phyloP scores from a whole-genome alignment of 352 stramenopile species.

The Albugo candida region DNA sequence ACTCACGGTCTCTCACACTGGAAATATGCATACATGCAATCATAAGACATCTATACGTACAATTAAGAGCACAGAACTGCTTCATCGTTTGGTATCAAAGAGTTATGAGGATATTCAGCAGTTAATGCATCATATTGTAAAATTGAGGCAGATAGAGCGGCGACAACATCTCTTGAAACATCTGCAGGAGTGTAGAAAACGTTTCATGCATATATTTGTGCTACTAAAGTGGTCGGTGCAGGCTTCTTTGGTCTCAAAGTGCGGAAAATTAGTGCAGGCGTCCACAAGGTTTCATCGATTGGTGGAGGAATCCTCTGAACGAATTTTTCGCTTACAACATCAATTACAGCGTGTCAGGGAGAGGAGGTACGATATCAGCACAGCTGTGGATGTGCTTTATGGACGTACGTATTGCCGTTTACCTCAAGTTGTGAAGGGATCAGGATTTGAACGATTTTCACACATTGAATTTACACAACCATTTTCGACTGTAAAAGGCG shows the following conservation, averaged over 20 bases:
- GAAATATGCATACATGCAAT: too few species aligned
- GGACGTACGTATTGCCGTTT: constrained; percentile 55
- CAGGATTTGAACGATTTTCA: constrained; percentile 24
- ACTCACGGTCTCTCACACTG: too few species aligned
- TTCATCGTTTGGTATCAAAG: constrained; percentile 59
- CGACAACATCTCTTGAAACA: constrained; percentile 46
- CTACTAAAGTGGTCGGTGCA: constrained; percentile 78
- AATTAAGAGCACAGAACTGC: constrained; percentile 19
- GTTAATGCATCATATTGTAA: constrained; percentile 44
- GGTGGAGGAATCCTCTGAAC: constrained; percentile 65
- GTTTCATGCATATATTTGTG: constrained; percentile 55
- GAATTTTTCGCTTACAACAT: constrained; percentile 70
- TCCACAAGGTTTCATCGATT: constrained; percentile 48
- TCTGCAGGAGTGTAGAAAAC: constrained; percentile 33
- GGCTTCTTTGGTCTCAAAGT: constrained; percentile 53
- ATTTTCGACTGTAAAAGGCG: background rate
- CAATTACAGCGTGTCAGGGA: constrained; percentile 68
- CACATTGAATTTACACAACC: too few species aligned
- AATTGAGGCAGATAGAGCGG: constrained; percentile 49
- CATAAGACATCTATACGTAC: too few species aligned
- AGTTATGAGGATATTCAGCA: constrained; percentile 69
- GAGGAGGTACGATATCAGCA: constrained; percentile 59
- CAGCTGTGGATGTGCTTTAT: constrained; percentile 61
- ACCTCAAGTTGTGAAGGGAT: constrained; percentile 48
- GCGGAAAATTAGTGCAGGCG: constrained; percentile 33